Percentiles rank a stretch among this genome's conserved stretches.
phyloP scores from a whole-genome alignment of 441 rosid genomes.

The Capsella rubella region DNA sequence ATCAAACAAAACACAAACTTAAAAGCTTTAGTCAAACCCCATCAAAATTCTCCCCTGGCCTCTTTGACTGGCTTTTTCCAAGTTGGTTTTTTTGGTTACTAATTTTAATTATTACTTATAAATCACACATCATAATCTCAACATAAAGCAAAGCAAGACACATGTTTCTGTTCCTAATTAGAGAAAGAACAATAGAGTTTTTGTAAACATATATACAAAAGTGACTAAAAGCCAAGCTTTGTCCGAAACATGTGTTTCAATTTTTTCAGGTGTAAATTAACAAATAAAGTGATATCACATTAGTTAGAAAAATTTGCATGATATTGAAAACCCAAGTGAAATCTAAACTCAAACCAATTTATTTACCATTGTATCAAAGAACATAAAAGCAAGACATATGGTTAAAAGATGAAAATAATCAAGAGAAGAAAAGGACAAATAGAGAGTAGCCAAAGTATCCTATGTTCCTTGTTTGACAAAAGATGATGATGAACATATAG shows the following conservation, averaged over 20 bases:
- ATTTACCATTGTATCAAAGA: not conserved
- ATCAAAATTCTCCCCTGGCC: not conserved
- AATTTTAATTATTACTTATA: slow-evolving; percentile 18
- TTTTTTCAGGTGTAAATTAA: not conserved
- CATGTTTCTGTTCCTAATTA: not conserved
- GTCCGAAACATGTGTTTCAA: not conserved
- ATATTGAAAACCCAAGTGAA: not conserved
- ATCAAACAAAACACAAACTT: slow-evolving; percentile 37
- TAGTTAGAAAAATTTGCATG: not conserved
- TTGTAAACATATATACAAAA: not conserved
- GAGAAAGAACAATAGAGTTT: not conserved
- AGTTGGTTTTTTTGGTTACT: slow-evolving; percentile 6
- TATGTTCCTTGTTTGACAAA: slow-evolving; percentile 30
- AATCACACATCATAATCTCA: slow-evolving; percentile 29
- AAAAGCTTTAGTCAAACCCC: slow-evolving; percentile 41
- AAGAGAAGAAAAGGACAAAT: slow-evolving; percentile 27
- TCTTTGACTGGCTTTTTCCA: slow-evolving; percentile 42
- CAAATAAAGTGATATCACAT: not conserved
- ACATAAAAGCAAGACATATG: slow-evolving; percentile 3
- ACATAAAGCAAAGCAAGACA: not conserved
- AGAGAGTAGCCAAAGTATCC: slow-evolving; percentile 28
- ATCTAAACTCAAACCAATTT: not conserved
- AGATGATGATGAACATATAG: slow-evolving; percentile 33
- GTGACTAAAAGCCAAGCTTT: not conserved
- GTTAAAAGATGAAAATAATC: slow-evolving; percentile 11